These are phyloP conservation scores for Thyridium curvatum DNA, from an alignment of 2,329 filamentous ascomycete species.

Conservation along the genomic window DNA sequence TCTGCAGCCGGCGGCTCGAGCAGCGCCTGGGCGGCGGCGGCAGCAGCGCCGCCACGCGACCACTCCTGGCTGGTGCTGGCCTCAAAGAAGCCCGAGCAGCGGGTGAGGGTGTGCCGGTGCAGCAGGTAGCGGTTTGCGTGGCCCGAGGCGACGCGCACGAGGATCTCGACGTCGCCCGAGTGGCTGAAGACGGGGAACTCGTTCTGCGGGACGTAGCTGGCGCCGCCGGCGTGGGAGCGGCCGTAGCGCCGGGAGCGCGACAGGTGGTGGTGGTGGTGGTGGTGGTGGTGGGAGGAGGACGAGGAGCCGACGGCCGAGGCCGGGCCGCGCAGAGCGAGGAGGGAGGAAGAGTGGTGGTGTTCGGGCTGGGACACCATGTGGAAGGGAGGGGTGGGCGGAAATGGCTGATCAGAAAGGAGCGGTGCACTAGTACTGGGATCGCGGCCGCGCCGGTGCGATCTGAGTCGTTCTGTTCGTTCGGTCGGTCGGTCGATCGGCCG, in stretches of 20 bases:
- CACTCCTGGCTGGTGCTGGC: slow-evolving; percentile 76
- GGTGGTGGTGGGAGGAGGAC: slow-evolving; percentile 11
- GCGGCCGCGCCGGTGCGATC: background rate
- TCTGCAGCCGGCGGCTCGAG: slow-evolving; percentile 22
- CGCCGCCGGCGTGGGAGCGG: slow-evolving; percentile 72
- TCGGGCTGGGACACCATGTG: slow-evolving; percentile 26
- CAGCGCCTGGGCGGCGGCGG: slow-evolving; percentile 25
- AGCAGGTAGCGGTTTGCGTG: slow-evolving; percentile 81
- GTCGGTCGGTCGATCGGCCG: slow-evolving; percentile 1
- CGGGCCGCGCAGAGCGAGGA: slow-evolving; percentile 21
- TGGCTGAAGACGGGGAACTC: slow-evolving; percentile 89
- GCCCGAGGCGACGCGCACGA: slow-evolving; percentile 58
- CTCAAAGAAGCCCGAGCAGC: slow-evolving; percentile 93
- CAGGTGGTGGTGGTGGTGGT: slow-evolving; percentile 4
- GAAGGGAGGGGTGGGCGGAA: background rate
- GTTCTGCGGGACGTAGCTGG: slow-evolving; percentile 67
- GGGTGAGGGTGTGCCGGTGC: slow-evolving; percentile 78
- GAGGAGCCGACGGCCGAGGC: slow-evolving; percentile 19
- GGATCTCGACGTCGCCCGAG: slow-evolving; percentile 87
- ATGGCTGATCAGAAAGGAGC: background rate
- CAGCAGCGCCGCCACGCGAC: too few species aligned
- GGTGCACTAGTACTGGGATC: too few species aligned
- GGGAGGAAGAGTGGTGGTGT: slow-evolving; percentile 19
- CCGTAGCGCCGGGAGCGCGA: slow-evolving; percentile 50
- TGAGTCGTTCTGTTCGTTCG: too few species aligned